Base-by-base conservation (phyloP, 179 eudicot species). In the Sideroxylon spinosum region DNA sequence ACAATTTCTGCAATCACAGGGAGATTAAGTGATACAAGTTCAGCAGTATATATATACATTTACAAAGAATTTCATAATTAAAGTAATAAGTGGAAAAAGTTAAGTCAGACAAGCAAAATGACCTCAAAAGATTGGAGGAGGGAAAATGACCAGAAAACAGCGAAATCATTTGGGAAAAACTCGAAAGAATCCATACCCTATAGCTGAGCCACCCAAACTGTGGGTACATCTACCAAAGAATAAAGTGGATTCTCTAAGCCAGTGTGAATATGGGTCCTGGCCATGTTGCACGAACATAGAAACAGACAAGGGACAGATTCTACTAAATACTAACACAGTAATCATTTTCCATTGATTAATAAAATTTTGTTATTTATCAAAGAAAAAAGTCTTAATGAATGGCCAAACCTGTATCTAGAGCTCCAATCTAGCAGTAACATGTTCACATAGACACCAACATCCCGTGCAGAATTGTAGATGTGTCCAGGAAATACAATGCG, bases 21-120 rank as follows among this genome's bases (percentile, higher is more conserved):
- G 46, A 72, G 8, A 25, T 53, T 53, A 50, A 71, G 63, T 22
- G 53, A 19, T 71, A 37, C 75, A 52, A 71, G 46, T 55, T 72
- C 57, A 72, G 62, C 63, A 53, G 48, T 32, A 53, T 52, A 53
- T 17, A 72, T 26, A 32, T 19, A 23, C 44, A 37, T 37, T 37
- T 13, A 53, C 4, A 12, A 53, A 4, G 32, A 53, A 17, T 17
- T 6, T n/a, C 5, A 60, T 8, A 60, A 60, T 6, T n/a, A 20
- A 13, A 12, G 48, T 53, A 55, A 23, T 60, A 72, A 53, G 44
- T 26, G 25, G 46, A 52, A 20, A 53, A 14, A 72, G 6, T 7
- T 71, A 72, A 26, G 19, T 48, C 62, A 72, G 20, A 20, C 46
- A 53, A 72, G 61, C 50, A 52, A 52, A 71, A 25, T 23, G 48